Base-by-base conservation (phyloP, 257 asterid species). In the Prunella vulgaris region DNA sequence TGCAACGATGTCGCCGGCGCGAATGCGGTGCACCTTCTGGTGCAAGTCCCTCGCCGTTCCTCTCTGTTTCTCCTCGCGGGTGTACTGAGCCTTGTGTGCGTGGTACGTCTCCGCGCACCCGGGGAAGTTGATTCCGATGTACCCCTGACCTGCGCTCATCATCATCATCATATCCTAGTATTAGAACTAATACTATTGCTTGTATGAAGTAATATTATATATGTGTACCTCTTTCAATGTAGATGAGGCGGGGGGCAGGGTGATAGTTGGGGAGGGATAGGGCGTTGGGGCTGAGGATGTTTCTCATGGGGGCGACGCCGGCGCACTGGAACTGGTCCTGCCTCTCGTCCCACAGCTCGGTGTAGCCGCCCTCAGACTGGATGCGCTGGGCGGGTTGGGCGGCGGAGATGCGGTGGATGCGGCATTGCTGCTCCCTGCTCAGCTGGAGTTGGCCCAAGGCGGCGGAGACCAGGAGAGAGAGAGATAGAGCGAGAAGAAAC, bases 71-170 rank as follows among this genome's bases (percentile, higher is more conserved):
- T 54, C 32, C 33, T 46, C 79, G 56, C 28, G 35, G 40, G 65
- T 40, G 17, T 5, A 8, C 10, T 70, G 65, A 9, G 18, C 13
- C 56, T 24, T 30, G 48, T 9, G 54, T 17, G 83, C 59, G 10
- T 81, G 72, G 60, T 63, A 90, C 0, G 95, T 85, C 40, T 88
- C 97, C 1, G 93, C 87, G 54, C 97, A 90, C 9, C 97, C 95
- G 1, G 97, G 93, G 78, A 65, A 74, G 32, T 51, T 76, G 48
- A 90, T 59, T 17, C 95, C 69, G 1, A 88, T 59, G 73, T 53
- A 77, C 0, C 92, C 97, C 78, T 68, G 68, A 20, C 97, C 95
- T 88, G 85, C 5, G 3, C 10, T 6, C 33, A 28, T 28, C n/a
- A 3, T 28, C 3, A 0, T 28, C 3, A 28, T 28, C 3, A 1